phyloP scores from a whole-genome alignment of 1,139 yeast genomes.

The Zygoascus sp. region DNA sequence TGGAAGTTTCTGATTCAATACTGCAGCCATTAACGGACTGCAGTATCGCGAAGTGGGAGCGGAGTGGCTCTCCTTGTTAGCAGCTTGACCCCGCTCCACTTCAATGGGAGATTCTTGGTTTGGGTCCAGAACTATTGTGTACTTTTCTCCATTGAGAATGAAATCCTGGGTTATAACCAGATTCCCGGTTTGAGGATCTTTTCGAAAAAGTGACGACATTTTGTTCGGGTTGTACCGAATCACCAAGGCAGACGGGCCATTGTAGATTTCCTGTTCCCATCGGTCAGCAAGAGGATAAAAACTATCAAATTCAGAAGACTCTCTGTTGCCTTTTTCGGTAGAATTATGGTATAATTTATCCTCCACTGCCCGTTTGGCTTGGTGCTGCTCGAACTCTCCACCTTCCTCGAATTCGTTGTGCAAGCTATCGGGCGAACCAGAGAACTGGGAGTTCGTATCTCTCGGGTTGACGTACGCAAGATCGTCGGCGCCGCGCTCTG shows the following conservation, averaged over 20 bases:
- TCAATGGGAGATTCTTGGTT: neutral
- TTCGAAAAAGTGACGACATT: neutral
- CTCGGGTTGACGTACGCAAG: slow-evolving; percentile 47
- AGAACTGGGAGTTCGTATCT: neutral
- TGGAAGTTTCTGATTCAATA: neutral
- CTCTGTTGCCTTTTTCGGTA: neutral
- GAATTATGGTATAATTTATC: neutral
- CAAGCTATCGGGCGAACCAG: neutral
- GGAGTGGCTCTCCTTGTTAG: neutral
- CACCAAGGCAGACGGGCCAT: slow-evolving; percentile 1
- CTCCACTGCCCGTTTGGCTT: neutral
- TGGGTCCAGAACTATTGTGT: slow-evolving; percentile 1
- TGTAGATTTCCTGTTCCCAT: slow-evolving; percentile 1
- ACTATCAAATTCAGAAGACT: neutral
- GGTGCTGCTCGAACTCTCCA: neutral
- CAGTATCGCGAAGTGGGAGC: neutral
- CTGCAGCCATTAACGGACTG: neutral
- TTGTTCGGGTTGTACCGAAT: neutral
- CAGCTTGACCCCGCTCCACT: neutral
- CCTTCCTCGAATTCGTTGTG: neutral
- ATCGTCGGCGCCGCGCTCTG: slow-evolving; percentile 36
- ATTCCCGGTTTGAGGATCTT: neutral
- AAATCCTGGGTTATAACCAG: neutral
- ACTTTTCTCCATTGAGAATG: neutral
- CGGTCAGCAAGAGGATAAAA: neutral